Base-by-base conservation (phyloP, 1,284 basidiomycete genomes). In the Sphaerobolus stellatus region DNA sequence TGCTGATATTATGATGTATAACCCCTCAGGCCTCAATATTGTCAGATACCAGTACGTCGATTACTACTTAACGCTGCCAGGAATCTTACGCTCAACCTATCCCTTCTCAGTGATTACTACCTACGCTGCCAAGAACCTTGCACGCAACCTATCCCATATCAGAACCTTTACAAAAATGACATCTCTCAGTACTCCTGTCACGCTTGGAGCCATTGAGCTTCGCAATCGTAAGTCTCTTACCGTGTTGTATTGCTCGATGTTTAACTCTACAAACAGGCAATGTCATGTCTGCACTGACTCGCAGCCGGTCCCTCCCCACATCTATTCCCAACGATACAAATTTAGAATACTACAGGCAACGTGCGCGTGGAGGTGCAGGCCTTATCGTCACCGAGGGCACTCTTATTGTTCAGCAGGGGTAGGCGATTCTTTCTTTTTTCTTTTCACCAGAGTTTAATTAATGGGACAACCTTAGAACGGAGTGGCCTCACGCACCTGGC, bases 301-400 rank as follows among this genome's bases (percentile, higher is more conserved):
- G 73, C 22, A 68, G 66, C 63, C 64, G 72, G 2, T 66, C 69
- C 7, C 48, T 28, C 20, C 62, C 64, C 11, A 60, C 62, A 7
- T 64, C 65, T 40, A 59, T 66, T n/a, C 74, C 75, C 8, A 34
- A 54, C n/a, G 29, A 30, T 24, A 29, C 72, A 16, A 77, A 74
- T 65, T 56, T 62, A 6, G 71, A 76, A 56, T 79, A 81, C 63
- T 80, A 80, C 56, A 58, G 62, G 1, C 78, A 82, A 57, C 71
- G 80, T 5, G 75, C 72, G 2, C 56, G 49, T 22, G 66, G 68
- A 11, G 69, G 71, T 14, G 74, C 74, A 1, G 75, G 74, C 1
- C 63, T 80, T 5, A 72, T 81, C 27, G 67, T 79, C 9, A 68
- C 72, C 1, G 79, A 81, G 61, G 79, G 71, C 1, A 68, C 68